Base-by-base conservation (phyloP, 2,329 filamentous ascomycete species). In the Diplodia scrobiculata region DNA sequence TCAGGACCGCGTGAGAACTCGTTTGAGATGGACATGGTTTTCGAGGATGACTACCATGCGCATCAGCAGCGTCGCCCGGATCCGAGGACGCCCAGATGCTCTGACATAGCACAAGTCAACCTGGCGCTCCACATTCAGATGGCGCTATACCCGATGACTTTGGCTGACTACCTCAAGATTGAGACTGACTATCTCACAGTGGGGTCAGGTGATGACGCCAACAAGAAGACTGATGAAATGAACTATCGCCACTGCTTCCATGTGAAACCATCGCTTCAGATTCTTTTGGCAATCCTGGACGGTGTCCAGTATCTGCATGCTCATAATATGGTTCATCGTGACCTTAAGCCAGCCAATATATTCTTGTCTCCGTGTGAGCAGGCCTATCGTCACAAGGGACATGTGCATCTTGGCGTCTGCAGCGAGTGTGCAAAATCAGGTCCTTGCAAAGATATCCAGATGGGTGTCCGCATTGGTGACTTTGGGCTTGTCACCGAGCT, bases 261-360 rank as follows among this genome's bases (percentile, higher is more conserved):
- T 70, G 71, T 85, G 1, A 73, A 82, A 36, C 81, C 86, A 0
- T 84, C 87, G 0, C 72, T 89, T 2, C 79, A 80, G 36, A 77
- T 90, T 1, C 78, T 90, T n/a, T 75, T 84, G 13, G 82, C 82
- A 1, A 84, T 90, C 34, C 75, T 89, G 1, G 83, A 86, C 9
- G 88, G 87, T 1, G 83, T 90, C 2, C 82, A 87, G 66, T 89
- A 90, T 70, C 79, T 90, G 1, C 88, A 90, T 70, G 76, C 79
- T 0, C 81, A 86, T 67, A 81, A 81, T 5, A 84, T 90, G 55
- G 82, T 89, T 0, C 88, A 90, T 70, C 84, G 87, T 10, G 88
- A 90, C 71, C 79, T 90, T 25, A 90, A 90, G 71, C 88, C 88
- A 0, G 85, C 84, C 2, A 90, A 90, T 69, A 84, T 90, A 32